These are phyloP conservation scores for Plantago ovata DNA, from an alignment of 257 asterid species.

Conservation along the genomic window DNA sequence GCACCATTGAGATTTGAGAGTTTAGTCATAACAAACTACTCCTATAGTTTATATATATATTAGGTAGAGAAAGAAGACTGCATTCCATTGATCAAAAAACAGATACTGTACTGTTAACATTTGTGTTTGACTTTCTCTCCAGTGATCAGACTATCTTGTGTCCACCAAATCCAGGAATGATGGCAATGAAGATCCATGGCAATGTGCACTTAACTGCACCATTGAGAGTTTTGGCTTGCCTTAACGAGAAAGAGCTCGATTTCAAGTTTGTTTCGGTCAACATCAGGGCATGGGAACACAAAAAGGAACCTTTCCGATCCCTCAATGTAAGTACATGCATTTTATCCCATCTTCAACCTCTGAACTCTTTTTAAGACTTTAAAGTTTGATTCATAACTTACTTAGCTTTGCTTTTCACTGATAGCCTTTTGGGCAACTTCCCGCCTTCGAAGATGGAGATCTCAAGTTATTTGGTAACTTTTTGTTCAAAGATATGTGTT, in stretches of 20 bases:
- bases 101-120: too few relatives aligned
- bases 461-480: conserved; percentile 41
- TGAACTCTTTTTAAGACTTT: too few relatives aligned
- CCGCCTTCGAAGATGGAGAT: conserved; percentile 46
- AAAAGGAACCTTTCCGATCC: conserved; percentile 41
- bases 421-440: conserved; percentile 50
- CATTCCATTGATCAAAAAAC: too few relatives aligned
- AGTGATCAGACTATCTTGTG: not conserved
- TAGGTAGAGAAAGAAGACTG: too few relatives aligned
- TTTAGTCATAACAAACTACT: too few relatives aligned
- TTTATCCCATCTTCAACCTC: not conserved
- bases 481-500: too few relatives aligned
- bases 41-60: too few relatives aligned
- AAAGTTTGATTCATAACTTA: not conserved
- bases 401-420: not conserved
- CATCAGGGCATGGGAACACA: conserved; percentile 41
- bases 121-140: too few relatives aligned
- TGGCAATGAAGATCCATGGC: conserved; percentile 56
- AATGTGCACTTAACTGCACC: conserved; percentile 30
- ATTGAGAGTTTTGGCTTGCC: conserved; percentile 36
- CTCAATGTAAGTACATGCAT: conserved; percentile 34
- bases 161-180: not conserved
- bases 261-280: conserved; percentile 38
- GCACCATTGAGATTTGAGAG: conserved; percentile 37
- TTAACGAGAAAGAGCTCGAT: conserved; percentile 43